Evolutionary conservation across 495 filamentous ascomycete genomes (phyloP).

Genomic region (Filosporella fistucella): DNA sequence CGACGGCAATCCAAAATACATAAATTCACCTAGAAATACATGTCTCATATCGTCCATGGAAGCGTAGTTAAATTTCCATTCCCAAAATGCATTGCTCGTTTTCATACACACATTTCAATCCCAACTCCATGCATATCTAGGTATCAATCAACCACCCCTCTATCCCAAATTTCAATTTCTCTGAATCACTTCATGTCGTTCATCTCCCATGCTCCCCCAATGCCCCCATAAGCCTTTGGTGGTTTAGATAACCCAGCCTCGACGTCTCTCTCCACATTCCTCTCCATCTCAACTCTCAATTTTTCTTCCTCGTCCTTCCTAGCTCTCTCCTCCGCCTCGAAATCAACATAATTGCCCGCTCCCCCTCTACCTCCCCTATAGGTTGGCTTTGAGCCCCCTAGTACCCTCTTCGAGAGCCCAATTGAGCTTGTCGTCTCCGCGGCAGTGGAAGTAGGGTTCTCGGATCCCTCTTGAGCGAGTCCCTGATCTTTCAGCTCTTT

Average conservation of each 20-base stretch:
- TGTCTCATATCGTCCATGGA: too few relatives aligned
- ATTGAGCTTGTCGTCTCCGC: constrained; percentile 15
- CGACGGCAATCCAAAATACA: too few relatives aligned
- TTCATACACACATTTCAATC: neutral
- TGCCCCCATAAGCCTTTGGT: constrained; percentile 27
- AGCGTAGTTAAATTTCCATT: too few relatives aligned
- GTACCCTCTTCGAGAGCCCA: constrained; percentile 16
- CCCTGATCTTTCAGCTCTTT: constrained; percentile 23
- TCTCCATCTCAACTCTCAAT: constrained; percentile 28
- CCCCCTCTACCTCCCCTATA: constrained; percentile 46
- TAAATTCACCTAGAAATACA: too few relatives aligned
- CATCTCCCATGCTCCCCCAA: constrained; percentile 14
- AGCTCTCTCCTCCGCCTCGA: constrained; percentile 22
- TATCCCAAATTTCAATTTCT: neutral
- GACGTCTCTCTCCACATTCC: constrained; percentile 37
- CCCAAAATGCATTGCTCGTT: neutral
- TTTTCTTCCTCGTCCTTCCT: constrained; percentile 25
- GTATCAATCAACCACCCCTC: neutral
- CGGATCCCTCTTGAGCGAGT: constrained; percentile 5
- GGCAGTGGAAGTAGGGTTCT: constrained; percentile 13
- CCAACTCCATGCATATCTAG: neutral
- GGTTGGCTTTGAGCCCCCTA: constrained; percentile 7
- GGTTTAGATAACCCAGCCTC: constrained; percentile 38
- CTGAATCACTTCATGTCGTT: constrained; percentile 11
- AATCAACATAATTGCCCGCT: constrained; percentile 49